Evolutionary conservation across 805 yeast genomes (phyloP), one percentile per base, ranked within the genome.

Genomic region (Blastobotrys americana): DNA sequence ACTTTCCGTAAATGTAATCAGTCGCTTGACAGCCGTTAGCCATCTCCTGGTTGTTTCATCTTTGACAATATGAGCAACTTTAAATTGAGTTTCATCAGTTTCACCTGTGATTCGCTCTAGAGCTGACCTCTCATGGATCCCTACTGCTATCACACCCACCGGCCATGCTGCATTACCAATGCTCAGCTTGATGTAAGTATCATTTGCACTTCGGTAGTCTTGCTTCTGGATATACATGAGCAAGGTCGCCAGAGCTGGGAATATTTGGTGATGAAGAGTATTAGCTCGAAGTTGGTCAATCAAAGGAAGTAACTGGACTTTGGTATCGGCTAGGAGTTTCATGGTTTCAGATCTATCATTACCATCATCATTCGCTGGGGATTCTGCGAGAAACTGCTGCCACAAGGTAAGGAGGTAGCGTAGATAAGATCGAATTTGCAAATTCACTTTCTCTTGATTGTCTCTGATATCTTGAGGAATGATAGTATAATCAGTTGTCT

Each of bases 91-190:
- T 15, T 39, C 23, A 8, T 44, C 50, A 22, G 69, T 66, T 38
- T 70, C 70, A 16, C 79, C 77, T 4, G 77, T 70, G 27, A 82
- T 73, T 51, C 74, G 76, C 46, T 72, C 69, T 42, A 76, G 79
- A 1, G 83, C 79, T 44, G 80, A 74, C 48, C 95, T 66, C 8
- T 79, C 80, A 59, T 86, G 96, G 46, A 87, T 84, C 40, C 93
- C 87, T 13, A 87, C 82, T 45, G 76, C 76, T 5, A 78, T 68
- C 10, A 87, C 84, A 21, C 96, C 96, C 51, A 86, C 82, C 2
- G 96, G 96, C 95, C 95, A 87, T 3, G 93, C 89, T 2, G 83
- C 86, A 53, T 85, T 84, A 1, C 96, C 96, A 15, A 87, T 81
- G 56, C 90, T 81, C 46, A 87, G 64, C 50, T 81, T 74, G 69